Conservation (phyloP, 345 rosid genomes). For the Bretschneidera sinensis region DNA sequence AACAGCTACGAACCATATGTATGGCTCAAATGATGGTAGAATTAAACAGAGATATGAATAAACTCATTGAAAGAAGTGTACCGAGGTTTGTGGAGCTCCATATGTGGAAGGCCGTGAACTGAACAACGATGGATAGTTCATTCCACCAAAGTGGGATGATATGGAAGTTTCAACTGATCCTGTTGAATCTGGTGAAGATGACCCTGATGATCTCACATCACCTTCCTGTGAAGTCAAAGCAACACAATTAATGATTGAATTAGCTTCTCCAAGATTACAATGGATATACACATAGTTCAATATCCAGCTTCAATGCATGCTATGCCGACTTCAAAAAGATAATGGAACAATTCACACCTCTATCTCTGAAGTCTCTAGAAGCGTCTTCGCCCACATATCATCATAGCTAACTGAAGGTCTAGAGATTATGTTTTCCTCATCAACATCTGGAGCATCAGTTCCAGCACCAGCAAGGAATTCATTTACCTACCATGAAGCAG, state of each 20-base stretch:
- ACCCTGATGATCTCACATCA: conserved; percentile 88
- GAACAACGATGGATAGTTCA: conserved; percentile 93
- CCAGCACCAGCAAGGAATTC: conserved; percentile 97
- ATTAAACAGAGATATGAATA: conserved; percentile 1
- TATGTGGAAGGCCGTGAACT: conserved; percentile 73
- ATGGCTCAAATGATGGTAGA: not conserved
- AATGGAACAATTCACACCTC: conserved; percentile 40
- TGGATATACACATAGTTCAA: not conserved
- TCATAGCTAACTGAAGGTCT: conserved; percentile 95
- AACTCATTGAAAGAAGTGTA: conserved; percentile 26
- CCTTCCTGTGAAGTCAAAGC: conserved; percentile 60
- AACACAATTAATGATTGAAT: not conserved
- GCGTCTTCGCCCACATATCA: conserved; percentile 99
- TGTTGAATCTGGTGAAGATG: conserved; percentile 89
- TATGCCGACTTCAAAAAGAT: not conserved
- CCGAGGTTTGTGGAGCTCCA: conserved; percentile 54
- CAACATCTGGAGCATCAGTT: conserved; percentile 99
- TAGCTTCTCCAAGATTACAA: conserved; percentile 10
- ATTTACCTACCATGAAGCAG: conserved; percentile 58
- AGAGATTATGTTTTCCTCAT: conserved; percentile 80
- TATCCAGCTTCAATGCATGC: not conserved
- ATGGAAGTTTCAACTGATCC: conserved; percentile 97
- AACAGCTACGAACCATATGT: no score
- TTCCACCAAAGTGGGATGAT: conserved; percentile 98
- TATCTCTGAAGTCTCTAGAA: conserved; percentile 76